Evolutionary conservation across 2,329 filamentous ascomycete species (phyloP).

Genomic region (Aureobasidium musti): DNA sequence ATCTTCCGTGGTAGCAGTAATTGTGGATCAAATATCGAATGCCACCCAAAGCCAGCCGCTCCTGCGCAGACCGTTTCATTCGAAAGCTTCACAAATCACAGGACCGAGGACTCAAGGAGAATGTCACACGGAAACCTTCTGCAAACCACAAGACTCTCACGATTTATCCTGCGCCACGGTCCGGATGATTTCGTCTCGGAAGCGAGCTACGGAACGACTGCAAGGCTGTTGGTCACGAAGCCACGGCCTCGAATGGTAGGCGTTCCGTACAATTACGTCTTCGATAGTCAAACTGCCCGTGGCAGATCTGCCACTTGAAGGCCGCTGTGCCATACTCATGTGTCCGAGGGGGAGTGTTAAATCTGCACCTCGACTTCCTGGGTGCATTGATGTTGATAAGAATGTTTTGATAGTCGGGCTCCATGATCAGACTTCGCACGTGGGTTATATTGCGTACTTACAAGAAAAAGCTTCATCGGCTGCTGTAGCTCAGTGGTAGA

Average conservation of each 20-base stretch:
- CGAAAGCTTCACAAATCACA: background rate
- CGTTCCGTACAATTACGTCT: background rate
- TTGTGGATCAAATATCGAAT: background rate
- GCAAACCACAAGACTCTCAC: background rate
- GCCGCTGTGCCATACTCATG: background rate
- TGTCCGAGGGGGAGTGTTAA: too few relatives aligned
- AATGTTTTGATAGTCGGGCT: too few relatives aligned
- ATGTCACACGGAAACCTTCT: slow-evolving; percentile 13
- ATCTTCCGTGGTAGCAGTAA: slow-evolving; percentile 1
- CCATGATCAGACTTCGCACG: too few relatives aligned
- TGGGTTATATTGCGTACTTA: background rate
- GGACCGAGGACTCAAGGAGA: too few relatives aligned
- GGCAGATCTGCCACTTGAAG: background rate
- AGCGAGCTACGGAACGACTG: slow-evolving; percentile 14
- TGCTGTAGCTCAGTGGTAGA: slow-evolving; percentile 31
- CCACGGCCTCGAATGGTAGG: background rate
- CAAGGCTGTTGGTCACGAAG: background rate
- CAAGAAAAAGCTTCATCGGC: background rate
- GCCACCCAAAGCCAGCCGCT: slow-evolving; percentile 19
- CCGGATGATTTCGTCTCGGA: background rate
- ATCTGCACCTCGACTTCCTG: background rate
- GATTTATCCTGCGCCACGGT: background rate
- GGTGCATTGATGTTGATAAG: too few relatives aligned
- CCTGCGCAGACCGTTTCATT: background rate
- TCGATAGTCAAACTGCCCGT: background rate